Base-by-base conservation (phyloP, 441 rosid genomes). In the Daphne laureola region DNA sequence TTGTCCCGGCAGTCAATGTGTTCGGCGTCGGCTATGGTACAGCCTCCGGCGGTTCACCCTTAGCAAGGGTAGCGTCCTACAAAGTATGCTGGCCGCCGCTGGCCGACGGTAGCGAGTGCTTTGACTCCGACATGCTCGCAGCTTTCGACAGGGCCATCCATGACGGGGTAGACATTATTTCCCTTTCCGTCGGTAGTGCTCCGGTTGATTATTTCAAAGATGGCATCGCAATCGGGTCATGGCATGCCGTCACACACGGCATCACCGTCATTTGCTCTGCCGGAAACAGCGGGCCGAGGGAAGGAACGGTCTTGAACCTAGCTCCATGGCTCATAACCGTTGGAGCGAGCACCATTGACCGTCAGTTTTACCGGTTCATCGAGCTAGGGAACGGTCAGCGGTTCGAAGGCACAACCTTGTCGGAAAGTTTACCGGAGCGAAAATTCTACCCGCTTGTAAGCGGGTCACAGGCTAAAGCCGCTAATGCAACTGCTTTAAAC, bases 241-340 rank as follows among this genome's bases (percentile, higher is more conserved):
- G 38, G 38, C 38, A 31, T 9, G 38, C 38, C 38, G 38, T 31
- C 2, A 31, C 38, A 7, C 38, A 9, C 11, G 38, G 38, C 38
- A 31, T 31, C 38, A 9, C 38, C 38, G 38, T 31, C 9, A 11
- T 31, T 31, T 31, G 38, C 38, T 31, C 38, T 0, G 38, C 38
- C 11, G 38, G 38, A 31, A 84, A 84, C 58, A 8, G 23, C 3
- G 92, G 86, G 17, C 82, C 82, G 0, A 0, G 0, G 0, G 15
- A 17, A 46, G 72, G 55, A 15, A 67, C 73, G 4, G 83, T 85
- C 27, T n/a, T 67, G 18, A 77, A 80, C 42, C 42, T 54, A 25
- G 62, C 86, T 3, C 83, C 83, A 8, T 78, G 83, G 83, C 57
- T 78, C 1, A 27, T 78, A 11, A 74, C 83, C 18, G 83, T 75